Base-by-base conservation (phyloP, 2,329 filamentous ascomycete genomes). In the Leptographium radiaticola region DNA sequence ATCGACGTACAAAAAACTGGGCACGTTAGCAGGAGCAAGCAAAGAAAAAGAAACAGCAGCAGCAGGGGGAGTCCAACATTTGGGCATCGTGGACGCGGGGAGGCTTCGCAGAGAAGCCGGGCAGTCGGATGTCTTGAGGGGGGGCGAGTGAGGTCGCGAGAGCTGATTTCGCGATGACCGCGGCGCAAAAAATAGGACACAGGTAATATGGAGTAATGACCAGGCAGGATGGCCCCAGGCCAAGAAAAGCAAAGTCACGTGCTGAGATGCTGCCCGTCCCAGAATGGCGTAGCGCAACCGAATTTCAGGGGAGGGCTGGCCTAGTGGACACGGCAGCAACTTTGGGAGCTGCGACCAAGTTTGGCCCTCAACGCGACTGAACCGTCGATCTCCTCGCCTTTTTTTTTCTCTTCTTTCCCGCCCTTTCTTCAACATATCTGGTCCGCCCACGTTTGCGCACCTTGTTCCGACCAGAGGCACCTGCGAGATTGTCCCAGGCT, bases 81-180 rank as follows among this genome's bases (percentile, higher is more conserved):
- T 91, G 56, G 86, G 87, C 87, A 93, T 91, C 60, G 77, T 86
- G 75, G 30, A 18, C 38, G 38, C 34, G 16, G 25, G 11, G 5
- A 9, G 20, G 20, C 48, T 40, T n/a, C 12, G 20, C 33, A 39
- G 34, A 9, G 48, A 49, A 31, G 48, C 36, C 20, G 4, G 33
- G 47, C 20, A 13, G 48, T n/a, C 5, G n/a, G 31, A 20, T n/a
- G 45, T 13, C 13, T 9, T 9, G 16, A 2, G 6, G 20, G 15
- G 44, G 25, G 45, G 13, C 15, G 13, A 13, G 20, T 36, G 48
- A 30, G 38, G 20, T 36, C 30, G n/a, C 12, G 15, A 11, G 47
- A 15, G 34, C 34, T 18, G 2, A 20, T 20, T 20, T 9, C n/a
- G 36, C 30, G 31, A 31, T 31, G 20, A 20, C 30, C 46, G 46